Evolutionary conservation across 1,284 basidiomycete genomes (phyloP).

Genomic region (Heterobasidion parviporum): DNA sequence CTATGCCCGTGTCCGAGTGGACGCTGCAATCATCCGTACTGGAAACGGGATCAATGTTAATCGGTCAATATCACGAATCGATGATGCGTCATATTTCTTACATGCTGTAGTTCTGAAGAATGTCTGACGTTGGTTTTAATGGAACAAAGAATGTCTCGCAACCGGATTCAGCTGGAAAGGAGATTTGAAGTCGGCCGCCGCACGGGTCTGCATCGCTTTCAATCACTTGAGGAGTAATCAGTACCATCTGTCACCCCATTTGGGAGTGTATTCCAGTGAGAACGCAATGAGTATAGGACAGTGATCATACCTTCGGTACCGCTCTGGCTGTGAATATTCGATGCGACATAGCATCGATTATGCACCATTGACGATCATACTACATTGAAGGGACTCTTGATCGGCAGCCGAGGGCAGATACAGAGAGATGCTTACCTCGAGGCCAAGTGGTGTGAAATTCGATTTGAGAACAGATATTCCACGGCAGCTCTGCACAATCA

Average conservation of each 20-base stretch:
- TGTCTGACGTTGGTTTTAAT: conserved; percentile 40
- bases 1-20: conserved; percentile 38
- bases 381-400: conserved; percentile 15
- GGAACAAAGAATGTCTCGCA: conserved; percentile 51
- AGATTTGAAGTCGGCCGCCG: conserved; percentile 41
- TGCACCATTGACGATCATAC: conserved; percentile 65
- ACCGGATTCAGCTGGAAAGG: conserved; percentile 49
- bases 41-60: conserved; percentile 1
- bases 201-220: conserved; percentile 33
- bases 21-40: conserved; percentile 49
- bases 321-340: conserved; percentile 59
- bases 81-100: conserved; percentile 22
- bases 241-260: conserved; percentile 44
- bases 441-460: conserved; percentile 50
- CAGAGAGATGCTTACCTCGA: conserved; percentile 40
- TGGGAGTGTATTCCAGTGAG: neutral
- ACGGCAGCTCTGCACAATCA: conserved; percentile 42
- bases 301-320: conserved; percentile 40
- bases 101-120: conserved; percentile 47
- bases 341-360: conserved; percentile 48
- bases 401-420: too few relatives aligned
- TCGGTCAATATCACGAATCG: neutral
- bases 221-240: conserved; percentile 51
- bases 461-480: conserved; percentile 51
- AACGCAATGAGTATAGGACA: neutral